Evolutionary conservation across 352 stramenopile species (phyloP).

Genomic region (Pythium vanterpoolii): DNA sequence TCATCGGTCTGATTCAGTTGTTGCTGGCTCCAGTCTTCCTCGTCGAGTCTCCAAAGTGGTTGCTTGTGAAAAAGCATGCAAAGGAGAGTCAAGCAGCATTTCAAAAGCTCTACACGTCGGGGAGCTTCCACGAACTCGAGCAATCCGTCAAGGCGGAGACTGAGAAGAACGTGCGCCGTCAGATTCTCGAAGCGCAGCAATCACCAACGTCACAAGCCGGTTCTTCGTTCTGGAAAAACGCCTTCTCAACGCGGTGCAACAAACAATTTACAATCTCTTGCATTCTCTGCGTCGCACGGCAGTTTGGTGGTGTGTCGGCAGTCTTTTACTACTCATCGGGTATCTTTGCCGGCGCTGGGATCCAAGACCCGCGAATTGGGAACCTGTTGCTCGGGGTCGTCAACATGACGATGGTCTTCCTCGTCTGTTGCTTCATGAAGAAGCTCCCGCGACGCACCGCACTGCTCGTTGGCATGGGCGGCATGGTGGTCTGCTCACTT

Average conservation of each 20-base stretch:
- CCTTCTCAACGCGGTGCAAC: slow-evolving; percentile 28
- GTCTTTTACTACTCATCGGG: slow-evolving; percentile 47
- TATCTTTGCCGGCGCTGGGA: slow-evolving; percentile 36
- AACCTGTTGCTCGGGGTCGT: slow-evolving; percentile 32
- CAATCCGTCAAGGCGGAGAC: slow-evolving; percentile 24
- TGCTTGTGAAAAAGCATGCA: slow-evolving; percentile 24
- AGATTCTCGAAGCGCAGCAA: slow-evolving; percentile 19
- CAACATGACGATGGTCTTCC: slow-evolving; percentile 27
- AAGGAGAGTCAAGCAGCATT: slow-evolving; percentile 30
- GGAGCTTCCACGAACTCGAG: slow-evolving; percentile 34
- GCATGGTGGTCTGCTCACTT: slow-evolving; percentile 34
- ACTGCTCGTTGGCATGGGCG: slow-evolving; percentile 29
- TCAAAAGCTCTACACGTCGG: slow-evolving; percentile 30
- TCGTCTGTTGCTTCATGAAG: slow-evolving; percentile 30
- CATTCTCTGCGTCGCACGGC: slow-evolving; percentile 32
- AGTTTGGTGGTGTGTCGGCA: slow-evolving; percentile 35
- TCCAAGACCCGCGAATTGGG: slow-evolving; percentile 33
- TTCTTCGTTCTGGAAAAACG: slow-evolving; percentile 26
- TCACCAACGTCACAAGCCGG: slow-evolving; percentile 12
- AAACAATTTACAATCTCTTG: slow-evolving; percentile 35
- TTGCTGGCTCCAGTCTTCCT: slow-evolving; percentile 23
- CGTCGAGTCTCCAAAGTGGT: slow-evolving; percentile 35
- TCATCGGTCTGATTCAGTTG: slow-evolving; percentile 33
- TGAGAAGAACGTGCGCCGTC: slow-evolving; percentile 24
- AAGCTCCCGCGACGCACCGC: slow-evolving; percentile 27